These are phyloP conservation scores for Penicillium sp. DNA, from an alignment of 2,329 filamentous ascomycete genomes.

Conservation along the genomic window DNA sequence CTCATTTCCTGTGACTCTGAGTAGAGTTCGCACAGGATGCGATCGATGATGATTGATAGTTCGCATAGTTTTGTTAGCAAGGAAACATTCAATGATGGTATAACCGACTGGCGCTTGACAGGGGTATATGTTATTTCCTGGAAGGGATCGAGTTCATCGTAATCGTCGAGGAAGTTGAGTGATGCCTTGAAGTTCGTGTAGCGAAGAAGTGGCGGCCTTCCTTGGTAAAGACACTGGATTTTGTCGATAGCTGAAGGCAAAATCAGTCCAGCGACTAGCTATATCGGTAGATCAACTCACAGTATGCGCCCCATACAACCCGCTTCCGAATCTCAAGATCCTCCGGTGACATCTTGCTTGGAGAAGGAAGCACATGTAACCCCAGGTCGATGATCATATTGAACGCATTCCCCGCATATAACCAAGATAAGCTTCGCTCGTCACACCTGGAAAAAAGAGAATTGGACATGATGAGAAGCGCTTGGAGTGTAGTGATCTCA, in stretches of 20 bases:
- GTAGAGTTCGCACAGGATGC: slow-evolving; percentile 34
- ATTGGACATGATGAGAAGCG: slow-evolving; percentile 53
- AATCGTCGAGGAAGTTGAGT: slow-evolving; percentile 37
- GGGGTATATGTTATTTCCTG: slow-evolving; percentile 41
- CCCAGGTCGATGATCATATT: slow-evolving; percentile 55
- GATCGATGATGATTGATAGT: slow-evolving; percentile 36
- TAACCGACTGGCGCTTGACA: neutral
- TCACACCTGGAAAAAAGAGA: slow-evolving; percentile 54
- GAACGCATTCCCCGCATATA: slow-evolving; percentile 54
- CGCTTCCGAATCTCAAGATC: slow-evolving; percentile 48
- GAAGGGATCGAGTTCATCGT: slow-evolving; percentile 50
- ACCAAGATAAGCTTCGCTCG: slow-evolving; percentile 54
- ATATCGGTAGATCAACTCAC: slow-evolving; percentile 8
- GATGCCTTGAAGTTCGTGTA: slow-evolving; percentile 50
- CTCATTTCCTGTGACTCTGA: slow-evolving; percentile 23
- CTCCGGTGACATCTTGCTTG: slow-evolving; percentile 44
- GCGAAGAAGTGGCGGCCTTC: slow-evolving; percentile 48
- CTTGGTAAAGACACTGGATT: slow-evolving; percentile 56
- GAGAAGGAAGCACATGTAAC: slow-evolving; percentile 46
- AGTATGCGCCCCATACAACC: slow-evolving; percentile 50
- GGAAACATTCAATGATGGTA: slow-evolving; percentile 24
- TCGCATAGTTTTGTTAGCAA: slow-evolving; percentile 31
- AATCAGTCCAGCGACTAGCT: neutral
- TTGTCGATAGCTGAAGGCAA: slow-evolving; percentile 45
- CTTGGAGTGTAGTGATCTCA: slow-evolving; percentile 56